Base-by-base conservation (phyloP, 306 rosid species). In the Quercus rubra region DNA sequence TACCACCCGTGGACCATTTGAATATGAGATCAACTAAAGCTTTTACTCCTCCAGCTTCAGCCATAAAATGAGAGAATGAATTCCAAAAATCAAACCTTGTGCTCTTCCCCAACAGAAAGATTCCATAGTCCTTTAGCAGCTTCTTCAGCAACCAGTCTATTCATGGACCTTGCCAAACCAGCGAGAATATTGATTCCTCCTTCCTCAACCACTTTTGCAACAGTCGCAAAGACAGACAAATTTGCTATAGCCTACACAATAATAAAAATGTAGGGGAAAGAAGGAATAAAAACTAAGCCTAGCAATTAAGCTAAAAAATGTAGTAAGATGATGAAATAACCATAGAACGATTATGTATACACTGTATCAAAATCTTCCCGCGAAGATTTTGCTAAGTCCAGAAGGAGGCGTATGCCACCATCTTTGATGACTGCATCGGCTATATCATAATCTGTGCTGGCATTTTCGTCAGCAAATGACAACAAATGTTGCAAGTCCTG, bases 111-210 rank as follows among this genome's bases (percentile, higher is more conserved):
- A 81, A 96, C 99, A 71, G 99, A 96, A 75, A 96, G 99, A 85
- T 96, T 96, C 99, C 99, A 96, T 74, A 96, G 82, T 75, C 99
- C 98, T 73, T 98, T 98, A 79, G 99, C 99, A 87, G 99, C 99
- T 85, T 96, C 99, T 89, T 96, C 99, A 25, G 97, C 99, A 59
- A 96, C 99, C 68, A 96, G 86, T 83, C 94, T 91, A 90, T 93
- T 96, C 91, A 88, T 90, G 78, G 99, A 96, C 93, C 97, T 90
- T 25, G 99, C 99, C 86, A 96, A 91, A 77, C 99, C 91, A 71
- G 99, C 97, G 0, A 96, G 98, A 85, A 96, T 92, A 82, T 89
- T 72, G 80, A 96, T 96, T 78, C 99, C 99, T 41, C 99, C 99
- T 82, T 91, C 98, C 79, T 96, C 99, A 81, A 96, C 99, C 77